Evolutionary conservation across 129 eudicot genomes (phyloP).

Genomic region (sunflower (Helianthus annuus)): DNA sequence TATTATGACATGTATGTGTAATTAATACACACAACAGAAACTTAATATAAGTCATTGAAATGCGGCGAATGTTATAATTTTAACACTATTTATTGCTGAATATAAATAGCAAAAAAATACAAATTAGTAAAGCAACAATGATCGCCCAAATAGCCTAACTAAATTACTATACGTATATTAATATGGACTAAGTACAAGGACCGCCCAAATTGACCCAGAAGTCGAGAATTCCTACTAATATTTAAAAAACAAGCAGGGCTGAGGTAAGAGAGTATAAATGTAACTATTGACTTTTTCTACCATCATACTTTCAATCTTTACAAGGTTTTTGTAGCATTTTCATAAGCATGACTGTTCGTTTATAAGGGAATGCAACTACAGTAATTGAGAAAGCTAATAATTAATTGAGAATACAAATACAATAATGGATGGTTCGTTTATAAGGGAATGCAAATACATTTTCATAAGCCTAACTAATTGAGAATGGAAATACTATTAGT

Average conservation of each 20-base stretch:
- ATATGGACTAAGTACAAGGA: too few relatives aligned
- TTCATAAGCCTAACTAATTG: neutral
- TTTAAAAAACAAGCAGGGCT: conserved; percentile 4
- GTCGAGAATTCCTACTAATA: too few relatives aligned
- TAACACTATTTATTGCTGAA: too few relatives aligned
- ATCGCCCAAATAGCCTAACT: too few relatives aligned
- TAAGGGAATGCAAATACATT: neutral
- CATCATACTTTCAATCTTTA: neutral
- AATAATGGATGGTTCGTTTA: neutral
- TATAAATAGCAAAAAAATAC: too few relatives aligned
- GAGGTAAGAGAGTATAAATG: neutral
- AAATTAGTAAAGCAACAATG: too few relatives aligned
- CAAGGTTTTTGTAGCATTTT: conserved; percentile 2
- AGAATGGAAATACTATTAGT: neutral
- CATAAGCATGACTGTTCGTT: neutral
- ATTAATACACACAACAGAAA: too few relatives aligned
- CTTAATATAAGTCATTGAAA: too few relatives aligned
- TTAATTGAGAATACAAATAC: neutral
- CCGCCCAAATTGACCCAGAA: too few relatives aligned
- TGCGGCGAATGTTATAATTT: too few relatives aligned
- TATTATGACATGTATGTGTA: too few relatives aligned
- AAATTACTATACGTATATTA: too few relatives aligned
- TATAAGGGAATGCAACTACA: neutral
- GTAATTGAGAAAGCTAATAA: neutral
- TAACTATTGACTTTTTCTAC: neutral